phyloP scores from a whole-genome alignment of 2,329 filamentous ascomycete genomes.

The Colletotrichum navitas region DNA sequence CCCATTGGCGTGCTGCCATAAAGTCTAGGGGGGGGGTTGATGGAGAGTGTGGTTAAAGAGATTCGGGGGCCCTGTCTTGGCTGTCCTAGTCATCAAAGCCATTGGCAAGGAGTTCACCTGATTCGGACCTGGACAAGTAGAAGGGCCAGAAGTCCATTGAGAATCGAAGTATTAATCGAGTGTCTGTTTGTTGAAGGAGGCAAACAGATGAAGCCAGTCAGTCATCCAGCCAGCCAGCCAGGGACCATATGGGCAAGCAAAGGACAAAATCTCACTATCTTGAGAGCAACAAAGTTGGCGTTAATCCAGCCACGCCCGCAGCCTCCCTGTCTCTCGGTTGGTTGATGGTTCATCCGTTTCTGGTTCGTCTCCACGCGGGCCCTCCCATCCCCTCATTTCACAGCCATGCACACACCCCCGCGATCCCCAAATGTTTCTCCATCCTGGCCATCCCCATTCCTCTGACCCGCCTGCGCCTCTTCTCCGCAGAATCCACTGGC shows the following conservation, averaged over 20 bases:
- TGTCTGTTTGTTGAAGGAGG: neutral
- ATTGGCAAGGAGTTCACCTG: neutral
- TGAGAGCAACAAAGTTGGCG: neutral
- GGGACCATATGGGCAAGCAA: neutral
- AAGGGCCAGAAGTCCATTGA: neutral
- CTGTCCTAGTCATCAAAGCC: slow-evolving; percentile 12
- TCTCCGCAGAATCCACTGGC: slow-evolving; percentile 36
- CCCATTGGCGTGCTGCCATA: slow-evolving; percentile 23
- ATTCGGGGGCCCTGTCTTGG: neutral
- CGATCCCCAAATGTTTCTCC: slow-evolving; percentile 38
- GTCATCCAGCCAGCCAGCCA: neutral
- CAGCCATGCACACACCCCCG: slow-evolving; percentile 21
- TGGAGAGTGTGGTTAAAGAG: slow-evolving; percentile 2
- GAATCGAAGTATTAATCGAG: neutral
- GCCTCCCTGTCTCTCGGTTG: neutral
- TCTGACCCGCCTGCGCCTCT: slow-evolving; percentile 10
- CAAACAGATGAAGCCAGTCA: neutral
- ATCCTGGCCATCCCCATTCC: slow-evolving; percentile 12
- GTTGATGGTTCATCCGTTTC: neutral
- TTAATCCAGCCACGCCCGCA: neutral
- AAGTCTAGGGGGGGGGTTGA: neutral
- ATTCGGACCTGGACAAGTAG: neutral
- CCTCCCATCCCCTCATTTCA: slow-evolving; percentile 15
- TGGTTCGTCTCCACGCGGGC: slow-evolving; percentile 9
- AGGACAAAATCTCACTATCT: neutral